Percentiles rank a stretch among this genome's conserved stretches.
Evolutionary conservation across 2,329 filamentous ascomycete genomes (phyloP).

Genomic region (Fusarium sp.): DNA sequence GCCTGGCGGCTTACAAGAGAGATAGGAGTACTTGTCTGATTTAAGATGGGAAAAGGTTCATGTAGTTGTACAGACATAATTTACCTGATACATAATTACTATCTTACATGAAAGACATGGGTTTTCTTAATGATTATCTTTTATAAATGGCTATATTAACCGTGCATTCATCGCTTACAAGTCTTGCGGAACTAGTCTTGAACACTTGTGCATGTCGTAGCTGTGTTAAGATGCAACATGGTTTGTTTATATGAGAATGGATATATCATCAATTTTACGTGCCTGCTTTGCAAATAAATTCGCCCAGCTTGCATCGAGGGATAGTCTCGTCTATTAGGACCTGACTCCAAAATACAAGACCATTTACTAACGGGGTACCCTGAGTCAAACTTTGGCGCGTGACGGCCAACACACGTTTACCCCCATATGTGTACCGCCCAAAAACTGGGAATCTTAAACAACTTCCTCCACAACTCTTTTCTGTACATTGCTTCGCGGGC

Average conservation of each 20-base stretch:
- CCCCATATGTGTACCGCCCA: conserved; percentile 37
- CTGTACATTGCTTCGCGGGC: conserved; percentile 34
- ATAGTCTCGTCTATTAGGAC: conserved; percentile 49
- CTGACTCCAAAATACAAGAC: conserved; percentile 43
- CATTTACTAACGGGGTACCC: conserved; percentile 42
- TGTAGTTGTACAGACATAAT: conserved; percentile 14
- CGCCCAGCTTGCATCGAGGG: conserved; percentile 36
- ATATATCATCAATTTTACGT: conserved; percentile 51
- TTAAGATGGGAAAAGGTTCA: conserved; percentile 6
- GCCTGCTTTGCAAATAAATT: conserved; percentile 45
- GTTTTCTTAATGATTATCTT: not conserved
- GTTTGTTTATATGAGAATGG: conserved; percentile 28
- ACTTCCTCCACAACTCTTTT: conserved; percentile 40
- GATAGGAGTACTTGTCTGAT: conserved; percentile 14
- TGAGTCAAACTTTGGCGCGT: conserved; percentile 40
- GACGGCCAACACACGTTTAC: conserved; percentile 42
- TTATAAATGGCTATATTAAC: not conserved
- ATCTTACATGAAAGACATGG: not conserved
- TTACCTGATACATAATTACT: not conserved
- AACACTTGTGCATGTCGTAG: no score
- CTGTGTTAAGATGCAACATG: no score
- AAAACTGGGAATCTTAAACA: conserved; percentile 48
- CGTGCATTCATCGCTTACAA: not conserved
- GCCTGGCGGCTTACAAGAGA: conserved; percentile 30
- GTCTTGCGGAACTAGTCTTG: not conserved